These are phyloP conservation scores for Sclerotinia spermophila DNA, from an alignment of 2,329 filamentous ascomycete genomes.

Conservation along the genomic window DNA sequence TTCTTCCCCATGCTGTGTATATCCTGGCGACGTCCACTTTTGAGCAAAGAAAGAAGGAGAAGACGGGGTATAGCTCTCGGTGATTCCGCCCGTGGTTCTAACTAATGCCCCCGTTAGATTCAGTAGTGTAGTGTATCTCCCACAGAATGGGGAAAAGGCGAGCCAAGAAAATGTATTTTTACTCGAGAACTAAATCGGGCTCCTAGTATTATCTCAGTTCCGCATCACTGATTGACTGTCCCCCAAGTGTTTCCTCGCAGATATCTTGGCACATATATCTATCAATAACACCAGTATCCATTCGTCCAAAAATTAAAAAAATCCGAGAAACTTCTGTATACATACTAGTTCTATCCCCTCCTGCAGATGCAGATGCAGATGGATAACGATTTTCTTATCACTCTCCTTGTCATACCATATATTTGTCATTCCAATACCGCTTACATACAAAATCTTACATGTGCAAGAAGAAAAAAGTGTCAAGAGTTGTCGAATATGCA, in stretches of 20 bases:
- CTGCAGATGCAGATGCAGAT: neutral
- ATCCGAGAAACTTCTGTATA: neutral
- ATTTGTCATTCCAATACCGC: neutral
- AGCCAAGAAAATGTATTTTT: neutral
- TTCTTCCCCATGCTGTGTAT: too few species aligned
- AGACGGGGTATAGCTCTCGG: neutral
- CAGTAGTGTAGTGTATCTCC: neutral
- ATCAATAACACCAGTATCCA: neutral
- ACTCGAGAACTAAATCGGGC: neutral
- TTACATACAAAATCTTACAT: neutral
- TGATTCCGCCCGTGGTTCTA: neutral
- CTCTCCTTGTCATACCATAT: neutral
- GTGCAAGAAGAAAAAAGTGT: neutral
- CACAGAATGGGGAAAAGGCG: neutral
- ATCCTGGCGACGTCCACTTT: neutral
- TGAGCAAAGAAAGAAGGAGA: neutral
- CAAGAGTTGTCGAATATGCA: neutral
- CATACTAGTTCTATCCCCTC: neutral
- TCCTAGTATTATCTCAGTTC: neutral
- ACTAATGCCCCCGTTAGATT: neutral
- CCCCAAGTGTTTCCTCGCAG: neutral
- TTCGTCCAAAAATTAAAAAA: neutral
- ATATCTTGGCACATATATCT: neutral
- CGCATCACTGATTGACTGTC: neutral
- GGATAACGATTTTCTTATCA: constrained; percentile 5